Percentiles rank a stretch among this genome's conserved stretches.
Evolutionary conservation across 1,284 basidiomycete species (phyloP).

Genomic region (Apiotrichum mycotoxinovorans): DNA sequence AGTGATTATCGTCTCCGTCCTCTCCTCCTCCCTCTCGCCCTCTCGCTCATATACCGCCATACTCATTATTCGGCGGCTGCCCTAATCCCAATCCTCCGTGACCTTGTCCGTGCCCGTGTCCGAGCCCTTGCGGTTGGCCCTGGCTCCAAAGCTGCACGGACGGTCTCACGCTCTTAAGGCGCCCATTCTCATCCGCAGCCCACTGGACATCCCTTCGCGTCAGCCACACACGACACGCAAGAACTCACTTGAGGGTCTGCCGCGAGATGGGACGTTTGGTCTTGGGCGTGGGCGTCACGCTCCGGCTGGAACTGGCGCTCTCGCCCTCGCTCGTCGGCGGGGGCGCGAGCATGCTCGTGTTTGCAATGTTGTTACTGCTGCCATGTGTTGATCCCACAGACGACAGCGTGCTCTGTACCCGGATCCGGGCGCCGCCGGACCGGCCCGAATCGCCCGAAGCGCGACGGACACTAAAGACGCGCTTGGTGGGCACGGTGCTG

Average conservation of each 20-base stretch:
- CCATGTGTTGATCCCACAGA: no score
- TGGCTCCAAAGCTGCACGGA: no score
- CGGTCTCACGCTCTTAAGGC: conserved; percentile 6
- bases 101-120: no score
- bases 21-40: no score
- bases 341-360: background rate
- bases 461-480: conserved; percentile 8
- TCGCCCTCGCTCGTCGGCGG: background rate
- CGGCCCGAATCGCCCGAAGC: background rate
- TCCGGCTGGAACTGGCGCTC: background rate
- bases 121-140: no score
- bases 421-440: background rate
- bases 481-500: conserved; percentile 1
- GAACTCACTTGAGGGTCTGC: conserved; percentile 35
- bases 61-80: no score
- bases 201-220: conserved; percentile 38
- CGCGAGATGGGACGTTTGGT: conserved; percentile 40
- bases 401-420: background rate
- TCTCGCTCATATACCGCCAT: no score
- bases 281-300: conserved; percentile 13
- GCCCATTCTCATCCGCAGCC: conserved; percentile 41
- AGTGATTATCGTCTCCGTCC: no score
- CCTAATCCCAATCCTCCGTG: no score
- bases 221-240: background rate
- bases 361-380: background rate